phyloP scores from a whole-genome alignment of 495 filamentous ascomycete species.

The Annulohypoxylon moriforme region DNA sequence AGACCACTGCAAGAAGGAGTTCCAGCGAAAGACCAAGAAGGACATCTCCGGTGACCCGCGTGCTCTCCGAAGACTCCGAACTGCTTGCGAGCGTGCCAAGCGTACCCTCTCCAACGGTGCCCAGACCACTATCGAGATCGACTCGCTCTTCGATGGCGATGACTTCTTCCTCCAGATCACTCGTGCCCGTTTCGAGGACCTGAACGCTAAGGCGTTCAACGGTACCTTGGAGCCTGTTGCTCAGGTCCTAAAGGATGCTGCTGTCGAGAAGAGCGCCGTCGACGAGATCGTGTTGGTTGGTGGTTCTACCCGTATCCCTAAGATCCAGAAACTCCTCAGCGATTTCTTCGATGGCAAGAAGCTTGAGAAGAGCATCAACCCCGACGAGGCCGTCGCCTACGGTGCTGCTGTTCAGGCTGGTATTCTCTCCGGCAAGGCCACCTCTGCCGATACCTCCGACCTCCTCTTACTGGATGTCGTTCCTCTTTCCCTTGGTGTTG shows the following conservation, averaged over 20 bases:
- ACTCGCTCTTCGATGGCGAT: slow-evolving; percentile 96
- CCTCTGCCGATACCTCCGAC: slow-evolving; percentile 93
- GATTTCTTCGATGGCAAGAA: slow-evolving; percentile 99
- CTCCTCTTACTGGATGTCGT: slow-evolving; percentile 96
- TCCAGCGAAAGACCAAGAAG: slow-evolving; percentile 89
- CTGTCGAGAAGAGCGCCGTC: slow-evolving; percentile 91
- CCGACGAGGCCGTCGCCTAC: slow-evolving; percentile 98
- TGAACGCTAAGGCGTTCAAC: slow-evolving; percentile 96
- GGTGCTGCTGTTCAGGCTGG: slow-evolving; percentile 98
- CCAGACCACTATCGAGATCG: slow-evolving; percentile 98
- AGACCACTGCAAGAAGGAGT: slow-evolving; percentile 95
- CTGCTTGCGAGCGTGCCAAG: slow-evolving; percentile 99
- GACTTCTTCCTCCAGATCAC: slow-evolving; percentile 99
- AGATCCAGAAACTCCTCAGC: slow-evolving; percentile 97
- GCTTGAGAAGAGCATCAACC: slow-evolving; percentile 99
- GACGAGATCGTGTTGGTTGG: slow-evolving; percentile 99
- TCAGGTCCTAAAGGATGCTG: slow-evolving; percentile 97
- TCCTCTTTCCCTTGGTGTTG: slow-evolving; percentile 97
- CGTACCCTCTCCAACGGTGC: slow-evolving; percentile 96
- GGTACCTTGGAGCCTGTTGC: slow-evolving; percentile 97
- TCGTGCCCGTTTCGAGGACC: slow-evolving; percentile 98
- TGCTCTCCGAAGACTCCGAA: slow-evolving; percentile 96
- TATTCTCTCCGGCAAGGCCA: slow-evolving; percentile 97
- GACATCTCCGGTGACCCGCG: slow-evolving; percentile 89
- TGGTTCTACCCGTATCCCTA: slow-evolving; percentile 98